These are phyloP conservation scores for Kodamaea neixiangensis DNA, from an alignment of 805 yeast genomes.

Conservation along the genomic window DNA sequence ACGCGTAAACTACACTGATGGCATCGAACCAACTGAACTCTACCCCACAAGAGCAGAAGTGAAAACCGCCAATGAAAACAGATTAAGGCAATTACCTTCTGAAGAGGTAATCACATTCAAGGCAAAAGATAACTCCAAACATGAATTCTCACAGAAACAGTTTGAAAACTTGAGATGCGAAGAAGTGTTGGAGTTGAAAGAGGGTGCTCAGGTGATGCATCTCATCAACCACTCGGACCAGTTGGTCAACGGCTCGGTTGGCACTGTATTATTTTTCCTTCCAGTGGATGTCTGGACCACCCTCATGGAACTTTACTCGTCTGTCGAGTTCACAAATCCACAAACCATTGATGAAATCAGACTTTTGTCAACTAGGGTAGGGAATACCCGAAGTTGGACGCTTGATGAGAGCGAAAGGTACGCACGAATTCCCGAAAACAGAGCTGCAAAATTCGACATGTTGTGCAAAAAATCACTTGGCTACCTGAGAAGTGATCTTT, in stretches of 20 bases:
- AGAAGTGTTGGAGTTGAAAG: constrained; percentile 60
- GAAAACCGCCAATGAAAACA: constrained; percentile 62
- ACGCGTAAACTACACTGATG: constrained; percentile 61
- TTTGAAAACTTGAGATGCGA: constrained; percentile 75
- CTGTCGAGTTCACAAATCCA: constrained; percentile 17
- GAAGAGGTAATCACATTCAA: constrained; percentile 35
- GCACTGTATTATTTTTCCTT: constrained; percentile 64
- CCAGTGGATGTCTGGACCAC: constrained; percentile 22
- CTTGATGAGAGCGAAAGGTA: constrained; percentile 17
- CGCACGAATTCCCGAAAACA: constrained; percentile 25
- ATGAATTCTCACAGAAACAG: constrained; percentile 24
- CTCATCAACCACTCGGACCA: constrained; percentile 72
- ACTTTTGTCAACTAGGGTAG: constrained; percentile 25
- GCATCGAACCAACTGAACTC: constrained; percentile 84
- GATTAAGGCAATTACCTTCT: constrained; percentile 48
- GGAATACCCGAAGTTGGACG: constrained; percentile 20
- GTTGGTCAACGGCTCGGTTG: constrained; percentile 90
- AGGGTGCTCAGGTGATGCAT: constrained; percentile 94
- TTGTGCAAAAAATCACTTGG: constrained; percentile 24
- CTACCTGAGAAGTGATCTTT: constrained; percentile 21
- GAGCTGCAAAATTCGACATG: constrained; percentile 23
- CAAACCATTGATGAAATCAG: constrained; percentile 26
- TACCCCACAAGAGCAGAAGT: constrained; percentile 88
- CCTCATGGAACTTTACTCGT: constrained; percentile 27
- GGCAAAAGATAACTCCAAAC: constrained; percentile 36